These are phyloP conservation scores for Leishmania guyanensis DNA, from an alignment of 208 protist species.

Conservation along the genomic window DNA sequence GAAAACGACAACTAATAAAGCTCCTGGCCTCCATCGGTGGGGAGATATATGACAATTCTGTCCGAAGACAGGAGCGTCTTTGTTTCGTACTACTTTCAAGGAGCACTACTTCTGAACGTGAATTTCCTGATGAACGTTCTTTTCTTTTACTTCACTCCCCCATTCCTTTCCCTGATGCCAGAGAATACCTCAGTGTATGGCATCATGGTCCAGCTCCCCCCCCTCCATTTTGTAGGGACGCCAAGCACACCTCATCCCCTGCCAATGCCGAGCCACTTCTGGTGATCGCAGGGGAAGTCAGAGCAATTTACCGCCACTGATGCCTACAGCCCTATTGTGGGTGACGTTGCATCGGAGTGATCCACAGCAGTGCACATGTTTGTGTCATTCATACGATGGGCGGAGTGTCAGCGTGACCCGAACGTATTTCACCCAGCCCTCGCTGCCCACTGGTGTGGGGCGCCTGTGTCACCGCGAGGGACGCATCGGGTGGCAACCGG, in stretches of 20 bases:
- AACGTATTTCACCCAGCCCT: neutral
- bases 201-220: neutral
- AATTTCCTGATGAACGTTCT: neutral
- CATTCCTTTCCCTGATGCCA: neutral
- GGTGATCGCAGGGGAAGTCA: neutral
- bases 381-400: neutral
- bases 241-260: too few relatives aligned
- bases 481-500: neutral
- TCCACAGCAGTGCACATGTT: neutral
- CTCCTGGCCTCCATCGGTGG: neutral
- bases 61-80: neutral
- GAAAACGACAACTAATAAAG: constrained; percentile 3
- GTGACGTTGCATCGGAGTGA: neutral
- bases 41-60: neutral
- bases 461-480: neutral
- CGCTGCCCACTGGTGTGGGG: neutral
- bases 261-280: neutral
- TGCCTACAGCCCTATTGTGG: neutral
- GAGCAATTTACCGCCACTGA: neutral
- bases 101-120: neutral
- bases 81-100: neutral
- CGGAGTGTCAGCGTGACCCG: neutral
- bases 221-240: neutral
- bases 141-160: neutral
- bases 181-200: neutral